A percentile compares a stretch with the other conserved stretches of the same genome.
phyloP scores from a whole-genome alignment of 129 eudicot species.

The Lonicera japonica region DNA sequence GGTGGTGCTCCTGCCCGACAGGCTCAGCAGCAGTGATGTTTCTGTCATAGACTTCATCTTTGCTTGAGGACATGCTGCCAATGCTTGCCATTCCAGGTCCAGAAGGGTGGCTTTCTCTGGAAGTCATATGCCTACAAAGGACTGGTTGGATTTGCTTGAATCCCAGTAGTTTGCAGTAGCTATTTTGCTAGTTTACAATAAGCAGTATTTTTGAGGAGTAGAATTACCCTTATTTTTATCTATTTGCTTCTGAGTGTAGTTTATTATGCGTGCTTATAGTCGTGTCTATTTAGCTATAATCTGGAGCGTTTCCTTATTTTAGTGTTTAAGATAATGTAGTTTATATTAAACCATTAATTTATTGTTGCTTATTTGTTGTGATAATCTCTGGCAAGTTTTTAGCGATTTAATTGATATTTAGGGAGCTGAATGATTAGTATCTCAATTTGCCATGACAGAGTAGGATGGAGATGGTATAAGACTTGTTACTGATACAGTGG shows the following conservation, averaged over 20 bases:
- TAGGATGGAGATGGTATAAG: slow-evolving; percentile 14
- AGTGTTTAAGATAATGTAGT: slow-evolving; percentile 28
- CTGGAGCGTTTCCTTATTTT: slow-evolving; percentile 18
- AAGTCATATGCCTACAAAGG: slow-evolving; percentile 29
- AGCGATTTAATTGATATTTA: background rate
- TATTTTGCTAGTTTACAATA: slow-evolving; percentile 48
- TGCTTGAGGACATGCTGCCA: slow-evolving; percentile 2
- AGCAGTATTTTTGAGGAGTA: slow-evolving; percentile 52
- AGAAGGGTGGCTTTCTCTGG: slow-evolving; percentile 24
- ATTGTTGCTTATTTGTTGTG: slow-evolving; percentile 18
- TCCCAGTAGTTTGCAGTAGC: slow-evolving; percentile 51
- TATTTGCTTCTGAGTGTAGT: slow-evolving; percentile 38
- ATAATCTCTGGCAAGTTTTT: slow-evolving; percentile 7
- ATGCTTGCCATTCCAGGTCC: slow-evolving; percentile 15
- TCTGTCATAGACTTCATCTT: slow-evolving; percentile 3
- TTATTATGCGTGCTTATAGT: slow-evolving; percentile 57
- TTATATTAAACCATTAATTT: slow-evolving; percentile 23
- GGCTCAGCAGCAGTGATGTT: slow-evolving; percentile 43
- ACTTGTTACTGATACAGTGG: slow-evolving; percentile 21
- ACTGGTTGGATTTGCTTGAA: slow-evolving; percentile 79
- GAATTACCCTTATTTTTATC: slow-evolving; percentile 25
- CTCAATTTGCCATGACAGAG: slow-evolving; percentile 7
- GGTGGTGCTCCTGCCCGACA: slow-evolving; percentile 54
- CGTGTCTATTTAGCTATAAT: slow-evolving; percentile 35
- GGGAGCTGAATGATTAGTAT: slow-evolving; percentile 9